Evolutionary conservation across 352 stramenopile species (phyloP).

Genomic region (Salisapilia sapeloensis): DNA sequence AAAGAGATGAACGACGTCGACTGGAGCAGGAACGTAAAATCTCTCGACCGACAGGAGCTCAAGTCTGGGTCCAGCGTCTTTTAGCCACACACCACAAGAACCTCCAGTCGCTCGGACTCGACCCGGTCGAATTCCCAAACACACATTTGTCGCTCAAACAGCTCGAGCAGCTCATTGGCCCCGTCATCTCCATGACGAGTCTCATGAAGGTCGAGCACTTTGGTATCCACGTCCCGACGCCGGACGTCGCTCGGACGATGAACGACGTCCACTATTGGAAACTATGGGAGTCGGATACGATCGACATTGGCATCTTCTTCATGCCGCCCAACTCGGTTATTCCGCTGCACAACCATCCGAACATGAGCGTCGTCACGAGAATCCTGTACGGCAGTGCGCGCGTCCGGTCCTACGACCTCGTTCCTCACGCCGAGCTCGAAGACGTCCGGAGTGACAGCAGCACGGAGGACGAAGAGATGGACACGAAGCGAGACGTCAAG

Average conservation of each 20-base stretch:
- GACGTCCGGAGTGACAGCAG: constrained; percentile 3
- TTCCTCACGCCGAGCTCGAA: constrained; percentile 22
- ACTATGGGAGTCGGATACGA: constrained; percentile 67
- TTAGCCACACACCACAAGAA: constrained; percentile 48
- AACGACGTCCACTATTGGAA: constrained; percentile 76
- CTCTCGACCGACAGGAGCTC: too few relatives aligned
- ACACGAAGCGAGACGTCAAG: constrained; percentile 12
- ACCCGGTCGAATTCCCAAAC: constrained; percentile 39
- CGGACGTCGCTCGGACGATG: constrained; percentile 48
- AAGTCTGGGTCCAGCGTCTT: constrained; percentile 54
- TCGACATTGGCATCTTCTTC: constrained; percentile 78
- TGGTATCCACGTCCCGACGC: constrained; percentile 47
- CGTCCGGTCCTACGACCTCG: constrained; percentile 54
- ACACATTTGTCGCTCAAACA: constrained; percentile 57
- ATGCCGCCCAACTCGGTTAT: constrained; percentile 63
- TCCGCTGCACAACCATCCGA: constrained; percentile 65
- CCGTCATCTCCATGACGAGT: constrained; percentile 35
- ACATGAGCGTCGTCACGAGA: constrained; percentile 73
- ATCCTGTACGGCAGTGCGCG: constrained; percentile 63
- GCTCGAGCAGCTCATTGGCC: constrained; percentile 38
- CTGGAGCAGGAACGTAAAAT: too few relatives aligned
- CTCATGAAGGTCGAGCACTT: constrained; percentile 44
- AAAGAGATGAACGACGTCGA: too few relatives aligned
- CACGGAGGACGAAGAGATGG: constrained; percentile 1
- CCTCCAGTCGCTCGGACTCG: constrained; percentile 22